A percentile compares a stretch with the other conserved stretches of the same genome.
phyloP scores from a whole-genome alignment of 2,329 filamentous ascomycete species.

The Colletotrichum sp. region DNA sequence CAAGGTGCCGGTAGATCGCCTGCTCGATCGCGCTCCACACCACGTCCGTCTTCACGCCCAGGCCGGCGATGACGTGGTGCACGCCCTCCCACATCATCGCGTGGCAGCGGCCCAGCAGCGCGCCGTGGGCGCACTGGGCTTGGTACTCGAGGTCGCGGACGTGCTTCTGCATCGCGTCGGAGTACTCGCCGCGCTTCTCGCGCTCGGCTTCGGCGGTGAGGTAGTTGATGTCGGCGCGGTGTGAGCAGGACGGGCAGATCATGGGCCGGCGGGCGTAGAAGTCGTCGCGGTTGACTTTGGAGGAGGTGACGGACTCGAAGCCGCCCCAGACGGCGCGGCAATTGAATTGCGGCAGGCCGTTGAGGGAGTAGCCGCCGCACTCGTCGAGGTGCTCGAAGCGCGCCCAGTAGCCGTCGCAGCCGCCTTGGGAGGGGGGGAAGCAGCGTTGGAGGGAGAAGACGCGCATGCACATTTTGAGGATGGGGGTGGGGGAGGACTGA shows the following conservation, averaged over 20 bases:
- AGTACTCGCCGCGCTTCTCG: not conserved
- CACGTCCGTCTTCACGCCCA: not conserved
- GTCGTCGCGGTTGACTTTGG: not conserved
- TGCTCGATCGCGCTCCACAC: constrained; percentile 6
- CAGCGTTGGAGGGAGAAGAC: constrained; percentile 12
- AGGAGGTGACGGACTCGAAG: not conserved
- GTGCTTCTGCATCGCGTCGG: not conserved
- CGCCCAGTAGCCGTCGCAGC: constrained; percentile 13
- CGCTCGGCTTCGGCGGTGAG: not conserved
- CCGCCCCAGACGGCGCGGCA: constrained; percentile 9
- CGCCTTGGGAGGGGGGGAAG: not conserved
- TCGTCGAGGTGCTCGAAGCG: not conserved
- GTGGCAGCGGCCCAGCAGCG: not conserved
- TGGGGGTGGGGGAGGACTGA: not conserved
- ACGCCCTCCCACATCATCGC: constrained; percentile 6
- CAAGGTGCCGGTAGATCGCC: not conserved
- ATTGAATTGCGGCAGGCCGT: not conserved
- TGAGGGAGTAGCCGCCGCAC: not conserved
- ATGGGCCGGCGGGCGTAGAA: not conserved
- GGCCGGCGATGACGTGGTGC: not conserved
- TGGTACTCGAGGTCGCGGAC: not conserved
- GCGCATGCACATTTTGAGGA: constrained; percentile 4
- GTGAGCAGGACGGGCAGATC: not conserved
- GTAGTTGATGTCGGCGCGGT: not conserved
- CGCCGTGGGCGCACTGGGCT: not conserved